Evolutionary conservation across 768 basidiomycete genomes (phyloP), one percentile per base, ranked within the genome.

Genomic region (Pulveroboletus sp.): DNA sequence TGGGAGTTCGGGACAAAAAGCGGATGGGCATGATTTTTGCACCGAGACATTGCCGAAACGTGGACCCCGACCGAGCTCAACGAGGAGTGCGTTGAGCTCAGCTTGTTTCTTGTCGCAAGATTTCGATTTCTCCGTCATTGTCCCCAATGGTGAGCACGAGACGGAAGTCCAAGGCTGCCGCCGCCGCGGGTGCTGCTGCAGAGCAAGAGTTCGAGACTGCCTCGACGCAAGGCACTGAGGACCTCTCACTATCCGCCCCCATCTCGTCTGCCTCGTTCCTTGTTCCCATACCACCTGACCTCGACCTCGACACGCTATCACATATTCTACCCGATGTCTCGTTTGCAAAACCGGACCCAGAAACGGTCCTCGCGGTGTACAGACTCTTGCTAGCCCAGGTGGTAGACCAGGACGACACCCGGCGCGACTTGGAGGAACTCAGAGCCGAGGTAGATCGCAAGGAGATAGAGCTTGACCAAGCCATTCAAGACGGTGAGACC

Each of bases 401-500:
- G 6, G 62, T 71, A 1, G 80, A 81, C 49, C 63, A 80, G 15
- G 83, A 88, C 47, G 71, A 67, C 50, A 67, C 76, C 3, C 76
- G 79, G 43, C 72, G 80, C 45, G 84, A 89, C 52, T 67, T 87
- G 31, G 90, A 93, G 64, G 85, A 84, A 54, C 69, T 77, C 50
- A 81, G 75, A 38, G 88, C 88, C 3, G 81, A 83, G 41, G 63
- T 74, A 9, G 79, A 87, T 58, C 79, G 77, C 66, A 86, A 84
- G 65, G 89, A 91, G 47, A 73, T 93, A 3, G 90, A 93, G 65
- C 72, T 92, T 32, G 90, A 93, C 64, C 89, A 92, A 68, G 82
- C 87, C 6, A 65, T 90, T 32, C 86, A 90, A 58, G 89, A 93
- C 64, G 79, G 77, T 46, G 88, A 93, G 62, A 78, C 73, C 1